Conservation (phyloP, 768 basidiomycete species). For the Paxillus rubicundulus region DNA sequence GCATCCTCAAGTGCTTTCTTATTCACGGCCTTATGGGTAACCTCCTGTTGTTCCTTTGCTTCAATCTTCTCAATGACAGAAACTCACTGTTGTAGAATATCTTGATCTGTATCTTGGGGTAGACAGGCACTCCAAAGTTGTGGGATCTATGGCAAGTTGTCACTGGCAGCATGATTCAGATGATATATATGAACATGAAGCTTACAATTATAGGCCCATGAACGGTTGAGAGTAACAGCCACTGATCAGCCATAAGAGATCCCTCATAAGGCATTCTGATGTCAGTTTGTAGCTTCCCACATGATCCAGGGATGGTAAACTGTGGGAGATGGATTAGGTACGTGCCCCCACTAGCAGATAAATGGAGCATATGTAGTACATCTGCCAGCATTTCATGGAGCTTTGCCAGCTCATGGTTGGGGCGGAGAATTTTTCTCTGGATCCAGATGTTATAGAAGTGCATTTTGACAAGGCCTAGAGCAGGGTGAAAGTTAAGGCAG, state of each 20-base stretch:
- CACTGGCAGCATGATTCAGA: not conserved
- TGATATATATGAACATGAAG: not conserved
- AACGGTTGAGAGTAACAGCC: conserved; percentile 27
- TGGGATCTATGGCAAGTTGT: conserved; percentile 21
- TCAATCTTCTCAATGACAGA: not conserved
- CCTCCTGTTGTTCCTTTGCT: not conserved
- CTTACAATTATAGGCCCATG: conserved; percentile 30
- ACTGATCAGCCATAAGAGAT: conserved; percentile 35
- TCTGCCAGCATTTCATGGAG: not conserved
- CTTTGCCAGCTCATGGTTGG: not conserved
- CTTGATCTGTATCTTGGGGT: not conserved
- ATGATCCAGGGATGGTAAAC: conserved; percentile 1
- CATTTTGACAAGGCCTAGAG: no score
- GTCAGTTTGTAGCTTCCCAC: conserved; percentile 19
- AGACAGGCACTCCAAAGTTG: conserved; percentile 24
- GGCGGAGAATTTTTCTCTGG: conserved; percentile 16
- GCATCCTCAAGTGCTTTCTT: not conserved
- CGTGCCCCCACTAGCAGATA: no score
- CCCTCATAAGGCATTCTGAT: conserved; percentile 34
- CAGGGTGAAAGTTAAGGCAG: no score
- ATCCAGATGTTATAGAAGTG: conserved; percentile 28
- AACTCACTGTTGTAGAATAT: not conserved
- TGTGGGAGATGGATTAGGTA: not conserved
- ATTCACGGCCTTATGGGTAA: not conserved
- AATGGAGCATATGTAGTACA: no score